Evolutionary conservation across 2,329 filamentous ascomycete species (phyloP).

Genomic region (Scedosporium minutisporum): DNA sequence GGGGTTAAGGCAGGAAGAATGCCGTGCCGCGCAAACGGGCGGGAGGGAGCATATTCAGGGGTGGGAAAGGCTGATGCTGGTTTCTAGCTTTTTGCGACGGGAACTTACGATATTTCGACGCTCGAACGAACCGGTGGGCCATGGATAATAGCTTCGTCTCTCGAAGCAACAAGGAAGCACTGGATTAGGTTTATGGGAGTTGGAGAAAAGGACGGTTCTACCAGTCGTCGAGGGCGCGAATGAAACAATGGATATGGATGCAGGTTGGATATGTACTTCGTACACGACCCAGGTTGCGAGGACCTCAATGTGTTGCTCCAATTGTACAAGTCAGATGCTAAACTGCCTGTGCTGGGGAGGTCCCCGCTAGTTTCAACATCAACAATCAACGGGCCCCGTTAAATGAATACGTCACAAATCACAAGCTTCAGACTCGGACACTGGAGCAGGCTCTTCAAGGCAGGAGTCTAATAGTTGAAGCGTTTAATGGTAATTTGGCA

Average conservation of each 20-base stretch:
- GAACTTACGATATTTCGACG: constrained; percentile 58
- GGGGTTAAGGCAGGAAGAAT: constrained; percentile 5
- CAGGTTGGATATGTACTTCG: too few relatives aligned
- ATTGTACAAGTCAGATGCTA: too few relatives aligned
- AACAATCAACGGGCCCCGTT: too few relatives aligned
- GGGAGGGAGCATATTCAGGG: not conserved
- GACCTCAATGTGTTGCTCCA: too few relatives aligned
- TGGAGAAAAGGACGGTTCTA: not conserved
- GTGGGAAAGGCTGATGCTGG: not conserved
- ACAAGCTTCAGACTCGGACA: too few relatives aligned
- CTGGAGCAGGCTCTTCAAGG: too few relatives aligned
- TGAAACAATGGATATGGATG: not conserved
- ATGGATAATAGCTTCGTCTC: constrained; percentile 22
- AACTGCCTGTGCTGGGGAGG: too few relatives aligned
- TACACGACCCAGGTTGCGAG: too few relatives aligned
- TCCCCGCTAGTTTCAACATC: too few relatives aligned
- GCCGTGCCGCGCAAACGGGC: not conserved
- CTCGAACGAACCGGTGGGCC: constrained; percentile 57
- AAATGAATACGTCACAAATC: too few relatives aligned
- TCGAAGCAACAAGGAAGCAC: constrained; percentile 2
- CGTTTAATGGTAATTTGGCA: too few relatives aligned
- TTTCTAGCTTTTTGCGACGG: not conserved
- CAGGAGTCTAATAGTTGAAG: too few relatives aligned
- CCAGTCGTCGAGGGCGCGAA: not conserved
- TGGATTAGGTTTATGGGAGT: not conserved